Conservation (phyloP, 1,284 basidiomycete species). For the Cerrena zonata region DNA sequence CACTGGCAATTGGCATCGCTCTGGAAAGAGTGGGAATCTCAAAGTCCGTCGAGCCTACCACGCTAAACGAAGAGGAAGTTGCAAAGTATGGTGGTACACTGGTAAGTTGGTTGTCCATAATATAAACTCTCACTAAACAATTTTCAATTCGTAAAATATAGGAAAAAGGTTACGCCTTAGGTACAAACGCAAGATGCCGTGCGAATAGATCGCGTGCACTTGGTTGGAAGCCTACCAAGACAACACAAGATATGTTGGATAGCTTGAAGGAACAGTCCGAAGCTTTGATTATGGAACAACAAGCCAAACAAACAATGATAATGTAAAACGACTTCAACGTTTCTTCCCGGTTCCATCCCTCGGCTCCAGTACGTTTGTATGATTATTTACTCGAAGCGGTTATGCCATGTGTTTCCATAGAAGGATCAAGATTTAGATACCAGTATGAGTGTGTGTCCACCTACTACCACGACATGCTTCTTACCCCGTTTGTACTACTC, state of each 20-base stretch:
- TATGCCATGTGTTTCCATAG: too few species aligned
- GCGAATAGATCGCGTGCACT: conserved; percentile 32
- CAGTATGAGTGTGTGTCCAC: too few species aligned
- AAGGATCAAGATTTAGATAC: too few species aligned
- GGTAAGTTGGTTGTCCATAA: conserved; percentile 1
- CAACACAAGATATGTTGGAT: conserved; percentile 23
- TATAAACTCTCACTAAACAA: not conserved
- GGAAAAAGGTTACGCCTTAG: conserved; percentile 23
- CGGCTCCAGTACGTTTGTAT: too few species aligned
- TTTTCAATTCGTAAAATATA: not conserved
- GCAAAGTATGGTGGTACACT: conserved; percentile 14
- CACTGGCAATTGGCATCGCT: conserved; percentile 31
- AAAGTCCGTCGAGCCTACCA: conserved; percentile 22
- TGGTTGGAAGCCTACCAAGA: conserved; percentile 30
- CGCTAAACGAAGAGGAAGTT: conserved; percentile 29
- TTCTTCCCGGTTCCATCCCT: too few species aligned
- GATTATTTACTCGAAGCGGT: too few species aligned
- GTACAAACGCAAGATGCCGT: conserved; percentile 35
- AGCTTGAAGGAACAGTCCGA: conserved; percentile 18
- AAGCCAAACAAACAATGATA: not conserved
- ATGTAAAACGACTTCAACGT: too few species aligned
- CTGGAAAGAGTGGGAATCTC: conserved; percentile 25
- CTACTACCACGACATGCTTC: too few species aligned
- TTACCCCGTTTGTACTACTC: too few species aligned
- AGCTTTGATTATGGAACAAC: not conserved